Evolutionary conservation across 805 yeast species (phyloP), one percentile per base, ranked within the genome.

Genomic region (Candida maris): DNA sequence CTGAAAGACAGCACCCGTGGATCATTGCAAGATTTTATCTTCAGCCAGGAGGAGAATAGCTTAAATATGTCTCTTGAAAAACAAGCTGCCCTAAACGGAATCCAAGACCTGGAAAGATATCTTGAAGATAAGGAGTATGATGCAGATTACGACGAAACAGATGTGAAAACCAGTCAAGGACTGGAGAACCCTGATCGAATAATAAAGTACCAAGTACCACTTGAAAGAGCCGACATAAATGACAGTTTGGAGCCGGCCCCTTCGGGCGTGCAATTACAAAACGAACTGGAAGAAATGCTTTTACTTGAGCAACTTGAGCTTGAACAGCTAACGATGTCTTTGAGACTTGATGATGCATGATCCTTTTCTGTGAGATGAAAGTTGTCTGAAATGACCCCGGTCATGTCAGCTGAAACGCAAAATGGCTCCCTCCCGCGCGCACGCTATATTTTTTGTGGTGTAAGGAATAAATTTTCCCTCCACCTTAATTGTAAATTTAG

Each of bases 251-350:
- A n/a, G n/a, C n/a, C n/a, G n/a, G n/a, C n/a, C n/a, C n/a, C n/a
- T n/a, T n/a, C n/a, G n/a, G 31, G 19, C 13, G 16, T 19, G 18
- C 14, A 19, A 8, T 43, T 42, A 7, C 56, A 57, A 31, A 32
- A 42, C 20, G 55, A 59, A 30, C 33, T 61, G 18, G 61, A 57
- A 30, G 58, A 59, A 32, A 43, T 56, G 49, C 32, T 54, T 20
- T 30, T 43, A 16, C 32, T 55, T 23, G 55, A 56, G 31, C 46
- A 44, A 41, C 29, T 47, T 32, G 64, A 60, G 35, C 37, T 60
- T 31, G 64, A 60, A 31, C 56, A 51, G 29, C 35, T 60, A 39
- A 47, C 61, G 3, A 45, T 42, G 32, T 53, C 44, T 21, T 28
- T 53, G 39, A 44, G 35, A 13, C 38, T 48, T 35, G 39, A 39